phyloP scores from a whole-genome alignment of 2,329 filamentous ascomycete genomes.

The Talaromyces amestolkiae region DNA sequence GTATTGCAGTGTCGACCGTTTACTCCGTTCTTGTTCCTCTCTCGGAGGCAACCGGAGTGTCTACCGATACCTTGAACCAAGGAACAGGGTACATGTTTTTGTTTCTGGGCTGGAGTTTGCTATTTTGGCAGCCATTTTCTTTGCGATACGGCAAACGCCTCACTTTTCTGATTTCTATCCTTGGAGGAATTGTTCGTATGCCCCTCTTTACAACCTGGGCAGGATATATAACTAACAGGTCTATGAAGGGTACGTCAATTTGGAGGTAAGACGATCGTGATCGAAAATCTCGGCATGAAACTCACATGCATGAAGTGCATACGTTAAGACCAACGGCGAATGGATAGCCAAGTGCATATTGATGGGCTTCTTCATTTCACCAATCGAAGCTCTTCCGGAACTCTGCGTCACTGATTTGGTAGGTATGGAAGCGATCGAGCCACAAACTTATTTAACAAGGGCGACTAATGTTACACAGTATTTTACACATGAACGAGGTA shows the following conservation, averaged over 20 bases:
- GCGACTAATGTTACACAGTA: conserved; percentile 31
- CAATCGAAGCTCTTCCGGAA: conserved; percentile 44
- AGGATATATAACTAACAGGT: neutral
- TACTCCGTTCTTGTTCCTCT: conserved; percentile 42
- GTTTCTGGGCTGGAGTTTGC: conserved; percentile 45
- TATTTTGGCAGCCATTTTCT: conserved; percentile 50
- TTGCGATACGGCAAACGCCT: conserved; percentile 44
- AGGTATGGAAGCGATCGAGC: conserved; percentile 20
- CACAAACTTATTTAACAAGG: neutral
- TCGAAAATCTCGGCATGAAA: conserved; percentile 15
- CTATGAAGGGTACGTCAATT: conserved; percentile 15
- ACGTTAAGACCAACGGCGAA: conserved; percentile 34
- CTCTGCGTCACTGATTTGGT: conserved; percentile 44
- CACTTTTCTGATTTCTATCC: conserved; percentile 35
- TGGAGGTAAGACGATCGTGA: conserved; percentile 14
- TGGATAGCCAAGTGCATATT: conserved; percentile 42
- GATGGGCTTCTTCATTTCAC: conserved; percentile 41
- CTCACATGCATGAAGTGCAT: conserved; percentile 28
- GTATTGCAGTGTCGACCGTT: conserved; percentile 23
- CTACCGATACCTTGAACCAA: conserved; percentile 35
- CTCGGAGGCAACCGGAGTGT: conserved; percentile 36
- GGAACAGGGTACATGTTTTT: conserved; percentile 45
- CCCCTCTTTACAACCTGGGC: neutral
- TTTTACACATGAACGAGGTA: conserved; percentile 43
- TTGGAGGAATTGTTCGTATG: conserved; percentile 32